These are phyloP conservation scores for Bacterosira constricta DNA, from an alignment of 108 stramenopile species.

Conservation along the genomic window DNA sequence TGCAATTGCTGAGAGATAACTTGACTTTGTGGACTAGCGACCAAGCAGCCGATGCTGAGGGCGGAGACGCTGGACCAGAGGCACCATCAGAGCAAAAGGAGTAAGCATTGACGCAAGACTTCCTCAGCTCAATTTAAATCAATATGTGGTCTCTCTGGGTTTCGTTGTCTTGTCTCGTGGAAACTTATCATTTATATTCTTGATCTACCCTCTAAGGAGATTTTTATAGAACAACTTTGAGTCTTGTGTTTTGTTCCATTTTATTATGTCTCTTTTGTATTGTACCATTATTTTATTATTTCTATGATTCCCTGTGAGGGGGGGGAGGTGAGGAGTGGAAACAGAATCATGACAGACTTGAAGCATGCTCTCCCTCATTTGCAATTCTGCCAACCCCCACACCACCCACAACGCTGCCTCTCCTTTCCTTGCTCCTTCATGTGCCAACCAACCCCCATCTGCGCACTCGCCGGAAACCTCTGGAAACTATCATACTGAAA, in stretches of 20 bases:
- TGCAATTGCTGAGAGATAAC: conserved; percentile 99
- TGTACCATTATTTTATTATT: too few relatives aligned
- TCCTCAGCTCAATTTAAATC: background rate
- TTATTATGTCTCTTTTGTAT: background rate
- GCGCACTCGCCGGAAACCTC: too few relatives aligned
- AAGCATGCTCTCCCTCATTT: too few relatives aligned
- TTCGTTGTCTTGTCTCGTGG: conserved; percentile 9
- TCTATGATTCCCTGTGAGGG: too few relatives aligned
- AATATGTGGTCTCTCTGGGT: conserved; percentile 27
- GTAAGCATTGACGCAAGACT: background rate
- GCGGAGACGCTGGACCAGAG: conserved; percentile 66
- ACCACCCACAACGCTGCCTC: too few relatives aligned
- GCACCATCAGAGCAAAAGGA: conserved; percentile 39
- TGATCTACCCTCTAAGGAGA: conserved; percentile 12
- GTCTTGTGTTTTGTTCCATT: background rate
- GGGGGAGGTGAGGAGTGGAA: too few relatives aligned
- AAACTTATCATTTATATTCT: conserved; percentile 43
- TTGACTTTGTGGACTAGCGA: conserved; percentile 99
- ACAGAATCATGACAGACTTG: too few relatives aligned
- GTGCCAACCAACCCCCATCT: too few relatives aligned
- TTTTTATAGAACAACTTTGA: background rate
- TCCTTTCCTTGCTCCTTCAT: too few relatives aligned
- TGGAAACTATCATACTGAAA: too few relatives aligned
- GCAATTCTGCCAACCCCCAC: too few relatives aligned
- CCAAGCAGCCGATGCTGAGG: conserved; percentile 86